Conservation (phyloP, 2,329 filamentous ascomycete species). For the Ophiosphaerella narmari region DNA sequence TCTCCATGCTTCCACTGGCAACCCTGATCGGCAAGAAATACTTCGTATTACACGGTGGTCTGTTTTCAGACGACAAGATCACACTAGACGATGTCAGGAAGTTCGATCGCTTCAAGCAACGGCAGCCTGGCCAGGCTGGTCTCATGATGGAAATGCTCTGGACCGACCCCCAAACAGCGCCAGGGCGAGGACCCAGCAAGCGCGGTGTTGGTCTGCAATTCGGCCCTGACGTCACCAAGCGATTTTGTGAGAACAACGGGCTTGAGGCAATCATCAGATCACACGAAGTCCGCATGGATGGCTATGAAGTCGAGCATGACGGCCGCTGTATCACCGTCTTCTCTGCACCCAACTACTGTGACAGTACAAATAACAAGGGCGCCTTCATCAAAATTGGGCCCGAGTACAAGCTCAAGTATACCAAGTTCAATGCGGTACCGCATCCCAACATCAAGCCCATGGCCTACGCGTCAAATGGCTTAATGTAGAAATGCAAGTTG, state of each 20-base stretch:
- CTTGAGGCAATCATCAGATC: slow-evolving; percentile 94
- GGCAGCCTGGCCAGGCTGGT: slow-evolving; percentile 89
- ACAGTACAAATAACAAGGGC: slow-evolving; percentile 96
- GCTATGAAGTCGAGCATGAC: slow-evolving; percentile 97
- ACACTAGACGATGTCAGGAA: slow-evolving; percentile 93
- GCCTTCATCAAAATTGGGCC: slow-evolving; percentile 97
- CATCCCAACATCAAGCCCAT: slow-evolving; percentile 96
- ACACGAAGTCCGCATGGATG: slow-evolving; percentile 98
- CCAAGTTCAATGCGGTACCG: slow-evolving; percentile 94
- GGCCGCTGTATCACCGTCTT: slow-evolving; percentile 98
- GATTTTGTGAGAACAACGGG: slow-evolving; percentile 95
- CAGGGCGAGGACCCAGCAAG: slow-evolving; percentile 92
- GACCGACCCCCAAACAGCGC: slow-evolving; percentile 89
- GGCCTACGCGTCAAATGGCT: slow-evolving; percentile 82
- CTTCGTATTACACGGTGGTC: slow-evolving; percentile 88
- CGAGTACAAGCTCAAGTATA: slow-evolving; percentile 87
- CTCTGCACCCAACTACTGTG: slow-evolving; percentile 96
- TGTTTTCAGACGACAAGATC: slow-evolving; percentile 94
- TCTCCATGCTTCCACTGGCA: slow-evolving; percentile 89
- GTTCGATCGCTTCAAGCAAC: slow-evolving; percentile 85
- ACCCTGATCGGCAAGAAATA: slow-evolving; percentile 91
- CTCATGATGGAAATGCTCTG: slow-evolving; percentile 99
- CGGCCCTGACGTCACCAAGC: slow-evolving; percentile 92
- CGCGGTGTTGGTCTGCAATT: slow-evolving; percentile 96
- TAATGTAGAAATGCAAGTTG: slow-evolving; percentile 61